These are phyloP conservation scores for Starmera pachycereana DNA, from an alignment of 805 yeast species.

Conservation along the genomic window DNA sequence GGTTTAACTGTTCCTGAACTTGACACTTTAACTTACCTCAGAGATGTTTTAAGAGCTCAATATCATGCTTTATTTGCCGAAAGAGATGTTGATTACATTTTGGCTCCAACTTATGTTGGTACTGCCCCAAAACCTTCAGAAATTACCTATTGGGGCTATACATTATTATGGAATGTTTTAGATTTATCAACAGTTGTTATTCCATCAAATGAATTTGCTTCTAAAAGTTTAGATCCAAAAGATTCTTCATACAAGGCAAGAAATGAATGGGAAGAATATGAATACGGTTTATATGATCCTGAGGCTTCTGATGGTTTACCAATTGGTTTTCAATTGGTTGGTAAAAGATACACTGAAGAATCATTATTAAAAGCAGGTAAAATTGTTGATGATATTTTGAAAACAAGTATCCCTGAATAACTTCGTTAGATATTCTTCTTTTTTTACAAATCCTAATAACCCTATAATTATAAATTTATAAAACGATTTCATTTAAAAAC, in stretches of 20 bases:
- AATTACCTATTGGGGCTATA: conserved; percentile 72
- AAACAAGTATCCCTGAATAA: too few relatives aligned
- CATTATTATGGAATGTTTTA: conserved; percentile 60
- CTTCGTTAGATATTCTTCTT: too few relatives aligned
- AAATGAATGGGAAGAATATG: conserved; percentile 24
- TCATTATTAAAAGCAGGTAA: conserved; percentile 35
- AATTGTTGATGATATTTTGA: conserved; percentile 35
- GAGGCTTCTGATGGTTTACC: conserved; percentile 46
- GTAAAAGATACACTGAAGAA: conserved; percentile 41
- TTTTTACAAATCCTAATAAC: too few relatives aligned
- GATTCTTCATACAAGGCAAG: conserved; percentile 18
- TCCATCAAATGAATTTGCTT: conserved; percentile 52
- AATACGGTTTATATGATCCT: conserved; percentile 23
- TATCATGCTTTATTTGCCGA: conserved; percentile 43
- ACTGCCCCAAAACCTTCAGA: conserved; percentile 61
- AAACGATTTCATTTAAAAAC: too few relatives aligned
- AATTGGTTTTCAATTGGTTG: conserved; percentile 38
- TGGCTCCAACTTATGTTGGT: conserved; percentile 59
- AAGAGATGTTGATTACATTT: conserved; percentile 51
- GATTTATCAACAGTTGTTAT: conserved; percentile 60
- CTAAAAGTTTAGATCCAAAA: conserved; percentile 36
- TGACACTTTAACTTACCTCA: conserved; percentile 39
- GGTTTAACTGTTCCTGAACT: conserved; percentile 38
- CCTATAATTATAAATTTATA: too few relatives aligned
- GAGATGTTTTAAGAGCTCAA: conserved; percentile 51